Conservation (phyloP, 139 green algal species). For the Raphidocelis subcapitata region DNA sequence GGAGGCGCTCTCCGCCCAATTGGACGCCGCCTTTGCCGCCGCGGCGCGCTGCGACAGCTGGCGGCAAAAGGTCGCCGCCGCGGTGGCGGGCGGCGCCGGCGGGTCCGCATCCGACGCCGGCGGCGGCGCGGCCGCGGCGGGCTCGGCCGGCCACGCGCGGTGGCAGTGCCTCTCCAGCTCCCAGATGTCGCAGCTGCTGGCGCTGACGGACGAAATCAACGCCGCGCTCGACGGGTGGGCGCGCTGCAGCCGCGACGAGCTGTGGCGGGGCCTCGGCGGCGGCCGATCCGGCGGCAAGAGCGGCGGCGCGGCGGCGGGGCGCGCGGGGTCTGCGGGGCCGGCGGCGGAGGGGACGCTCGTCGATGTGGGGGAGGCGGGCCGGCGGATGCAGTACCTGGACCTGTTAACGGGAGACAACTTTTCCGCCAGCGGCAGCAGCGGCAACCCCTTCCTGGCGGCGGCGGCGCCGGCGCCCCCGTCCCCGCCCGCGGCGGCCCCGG, state of each 20-base stretch:
- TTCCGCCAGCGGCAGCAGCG: not conserved
- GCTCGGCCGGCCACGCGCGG: not conserved
- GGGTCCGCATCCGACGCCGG: not conserved
- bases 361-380: not conserved
- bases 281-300: too few species aligned
- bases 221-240: slow-evolving; percentile 10
- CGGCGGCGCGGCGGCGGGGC: too few species aligned
- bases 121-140: not conserved
- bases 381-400: slow-evolving; percentile 4
- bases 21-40: too few species aligned
- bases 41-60: too few species aligned
- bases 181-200: slow-evolving; percentile 8
- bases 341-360: too few species aligned
- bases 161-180: slow-evolving; percentile 1
- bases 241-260: too few species aligned
- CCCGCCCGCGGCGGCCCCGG: too few species aligned
- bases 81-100: not conserved
- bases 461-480: too few species aligned
- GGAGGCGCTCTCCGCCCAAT: too few species aligned
- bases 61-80: not conserved
- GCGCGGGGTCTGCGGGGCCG: too few species aligned
- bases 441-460: not conserved
- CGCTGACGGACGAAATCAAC: slow-evolving; percentile 18
- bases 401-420: slow-evolving; percentile 12
- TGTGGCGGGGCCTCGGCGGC: too few species aligned